Base-by-base conservation (phyloP, 1,284 basidiomycete genomes). In the Erythrobasidium hasegawianum region DNA sequence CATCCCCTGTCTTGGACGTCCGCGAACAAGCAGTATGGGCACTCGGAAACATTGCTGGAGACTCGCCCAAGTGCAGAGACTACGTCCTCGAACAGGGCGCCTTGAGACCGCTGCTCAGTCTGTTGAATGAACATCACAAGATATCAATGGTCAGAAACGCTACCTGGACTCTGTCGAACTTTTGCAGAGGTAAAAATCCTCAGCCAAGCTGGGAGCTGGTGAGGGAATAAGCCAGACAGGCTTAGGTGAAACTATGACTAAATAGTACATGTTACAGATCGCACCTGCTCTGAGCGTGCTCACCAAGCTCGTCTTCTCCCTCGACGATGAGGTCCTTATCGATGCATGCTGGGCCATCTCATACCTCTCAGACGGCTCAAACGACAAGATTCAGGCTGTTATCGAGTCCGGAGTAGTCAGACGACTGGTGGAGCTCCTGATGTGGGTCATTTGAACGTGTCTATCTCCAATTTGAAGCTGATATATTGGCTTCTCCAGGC, bases 271-370 rank as follows among this genome's bases (percentile, higher is more conserved):
- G n/a, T 50, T 26, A 29, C 71, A 96, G 92, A 97, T 99, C 75
- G 91, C 92, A 16, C 96, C 96, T 22, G 95, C 96, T 53, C 82
- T 99, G 55, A 90, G 90, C 49, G 90, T 97, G 67, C 83, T 99
- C 71, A 97, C 94, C 68, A 98, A 98, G 81, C 82, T 99, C 74
- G 97, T 99, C 79, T 98, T 98, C 81, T 97, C 95, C 55, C 85
- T 97, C 75, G 96, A 99, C 77, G 95, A 98, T 76, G 96, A 99
- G 80, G 96, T 97, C 70, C 82, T 99, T 75, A 99, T 98, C 77
- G 96, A 99, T 78, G 96, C 96, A 29, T 99, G 96, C 83, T 99
- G 96, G 96, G 96, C 96, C 52, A 96, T 99, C 78, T 97, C 94
- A 27, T 99, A 99, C 80, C 87, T 99, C 39, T 98, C 96, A 1